These are phyloP conservation scores for Pachyrhizus erosus DNA, from an alignment of 306 rosid genomes.

Conservation along the genomic window DNA sequence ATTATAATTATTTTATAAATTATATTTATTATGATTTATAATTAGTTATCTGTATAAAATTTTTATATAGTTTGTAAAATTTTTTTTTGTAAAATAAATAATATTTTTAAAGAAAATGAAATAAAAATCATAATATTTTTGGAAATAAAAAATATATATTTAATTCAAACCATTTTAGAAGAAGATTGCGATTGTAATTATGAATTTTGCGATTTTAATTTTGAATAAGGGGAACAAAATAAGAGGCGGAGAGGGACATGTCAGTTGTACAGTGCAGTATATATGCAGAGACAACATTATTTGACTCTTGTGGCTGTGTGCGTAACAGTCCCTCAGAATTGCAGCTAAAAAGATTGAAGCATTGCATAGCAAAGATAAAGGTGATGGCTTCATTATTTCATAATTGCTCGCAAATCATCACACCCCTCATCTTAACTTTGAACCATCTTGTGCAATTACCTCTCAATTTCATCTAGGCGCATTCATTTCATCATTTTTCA, in stretches of 20 bases:
- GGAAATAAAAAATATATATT: too few relatives aligned
- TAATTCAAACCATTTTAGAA: too few relatives aligned
- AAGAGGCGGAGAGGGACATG: conserved; percentile 16
- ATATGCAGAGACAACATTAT: conserved; percentile 15
- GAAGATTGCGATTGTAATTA: not conserved
- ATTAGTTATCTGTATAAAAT: too few relatives aligned
- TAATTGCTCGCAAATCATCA: not conserved
- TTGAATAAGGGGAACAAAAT: not conserved
- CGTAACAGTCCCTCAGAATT: conserved; percentile 23
- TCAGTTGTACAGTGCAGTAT: conserved; percentile 38
- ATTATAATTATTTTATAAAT: too few relatives aligned
- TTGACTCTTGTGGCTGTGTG: conserved; percentile 12
- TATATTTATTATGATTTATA: too few relatives aligned
- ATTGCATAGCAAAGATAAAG: conserved; percentile 36
- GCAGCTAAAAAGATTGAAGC: conserved; percentile 20
- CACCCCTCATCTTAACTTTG: not conserved
- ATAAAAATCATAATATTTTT: too few relatives aligned
- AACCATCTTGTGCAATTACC: not conserved
- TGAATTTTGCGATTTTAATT: not conserved
- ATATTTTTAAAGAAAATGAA: too few relatives aligned
- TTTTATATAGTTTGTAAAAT: too few relatives aligned
- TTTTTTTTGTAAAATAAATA: too few relatives aligned
- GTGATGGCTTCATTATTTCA: conserved; percentile 41
- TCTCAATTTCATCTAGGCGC: not conserved
- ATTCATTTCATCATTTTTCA: not conserved